Evolutionary conservation across 306 rosid species (phyloP).

Genomic region (Prunus armeniaca): DNA sequence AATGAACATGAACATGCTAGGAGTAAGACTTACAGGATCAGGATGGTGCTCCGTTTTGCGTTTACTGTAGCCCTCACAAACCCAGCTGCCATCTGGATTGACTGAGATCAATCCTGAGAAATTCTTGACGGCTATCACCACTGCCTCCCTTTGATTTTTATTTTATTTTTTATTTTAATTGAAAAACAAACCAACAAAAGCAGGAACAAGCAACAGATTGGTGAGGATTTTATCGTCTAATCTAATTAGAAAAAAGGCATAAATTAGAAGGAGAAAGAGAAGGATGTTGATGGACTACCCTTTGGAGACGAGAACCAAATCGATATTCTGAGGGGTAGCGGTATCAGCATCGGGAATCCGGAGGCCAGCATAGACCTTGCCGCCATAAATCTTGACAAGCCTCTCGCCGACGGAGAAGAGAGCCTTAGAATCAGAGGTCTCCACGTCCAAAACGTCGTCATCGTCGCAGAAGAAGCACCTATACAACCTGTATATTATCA

Average conservation of each 20-base stretch:
- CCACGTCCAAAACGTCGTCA: slow-evolving; percentile 65
- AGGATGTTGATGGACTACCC: slow-evolving; percentile 27
- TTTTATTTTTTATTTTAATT: slow-evolving; percentile 3
- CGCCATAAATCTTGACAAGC: slow-evolving; percentile 75
- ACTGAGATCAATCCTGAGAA: slow-evolving; percentile 60
- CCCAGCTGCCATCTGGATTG: slow-evolving; percentile 65
- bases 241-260: background rate
- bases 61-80: slow-evolving; percentile 41
- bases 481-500: slow-evolving; percentile 48
- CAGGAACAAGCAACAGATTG: background rate
- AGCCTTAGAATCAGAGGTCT: slow-evolving; percentile 53
- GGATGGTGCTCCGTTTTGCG: slow-evolving; percentile 56
- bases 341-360: slow-evolving; percentile 94
- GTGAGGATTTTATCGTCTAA: too few relatives aligned
- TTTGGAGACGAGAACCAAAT: slow-evolving; percentile 62
- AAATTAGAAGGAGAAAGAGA: background rate
- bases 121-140: slow-evolving; percentile 72
- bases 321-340: slow-evolving; percentile 64
- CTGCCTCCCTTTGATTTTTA: slow-evolving; percentile 41
- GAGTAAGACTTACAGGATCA: slow-evolving; percentile 57
- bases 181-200: slow-evolving; percentile 7
- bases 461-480: slow-evolving; percentile 42
- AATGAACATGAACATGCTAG: background rate
- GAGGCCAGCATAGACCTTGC: slow-evolving; percentile 69
- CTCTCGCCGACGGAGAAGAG: slow-evolving; percentile 67